Evolutionary conservation across 345 rosid genomes (phyloP).

Genomic region (Salix exigua): DNA sequence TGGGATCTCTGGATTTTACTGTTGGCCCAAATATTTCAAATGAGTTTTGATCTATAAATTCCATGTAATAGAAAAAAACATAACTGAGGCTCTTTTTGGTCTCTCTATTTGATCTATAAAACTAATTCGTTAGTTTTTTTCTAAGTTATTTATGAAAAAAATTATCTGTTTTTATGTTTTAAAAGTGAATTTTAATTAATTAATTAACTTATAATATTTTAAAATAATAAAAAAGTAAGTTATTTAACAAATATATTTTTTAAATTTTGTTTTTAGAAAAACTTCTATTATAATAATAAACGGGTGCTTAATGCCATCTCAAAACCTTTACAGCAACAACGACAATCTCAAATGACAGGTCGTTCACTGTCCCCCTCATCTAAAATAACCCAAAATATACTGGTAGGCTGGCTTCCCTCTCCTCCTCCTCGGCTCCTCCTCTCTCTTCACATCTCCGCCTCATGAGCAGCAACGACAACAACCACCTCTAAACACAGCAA

Average conservation of each 20-base stretch:
- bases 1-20: neutral
- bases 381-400: neutral
- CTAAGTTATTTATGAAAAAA: too few relatives aligned
- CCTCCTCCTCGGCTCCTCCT: neutral
- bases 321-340: neutral
- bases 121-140: too few relatives aligned
- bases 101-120: too few relatives aligned
- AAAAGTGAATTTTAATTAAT: too few relatives aligned
- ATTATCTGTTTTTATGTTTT: too few relatives aligned
- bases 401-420: neutral
- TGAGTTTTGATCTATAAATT: neutral
- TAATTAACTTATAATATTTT: too few relatives aligned
- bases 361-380: neutral
- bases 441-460: neutral
- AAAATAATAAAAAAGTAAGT: too few relatives aligned
- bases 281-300: too few relatives aligned
- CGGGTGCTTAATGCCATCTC: neutral
- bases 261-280: too few relatives aligned
- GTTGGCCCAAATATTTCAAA: neutral
- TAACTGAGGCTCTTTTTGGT: too few relatives aligned
- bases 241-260: too few relatives aligned
- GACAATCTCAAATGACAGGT: neutral
- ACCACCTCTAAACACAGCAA: neutral
- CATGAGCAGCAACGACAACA: neutral
- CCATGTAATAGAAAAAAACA: too few relatives aligned